Percentiles rank a stretch among this genome's conserved stretches.
Evolutionary conservation across 192 early-diverging fungal species (phyloP).

Genomic region (Backusella circina): DNA sequence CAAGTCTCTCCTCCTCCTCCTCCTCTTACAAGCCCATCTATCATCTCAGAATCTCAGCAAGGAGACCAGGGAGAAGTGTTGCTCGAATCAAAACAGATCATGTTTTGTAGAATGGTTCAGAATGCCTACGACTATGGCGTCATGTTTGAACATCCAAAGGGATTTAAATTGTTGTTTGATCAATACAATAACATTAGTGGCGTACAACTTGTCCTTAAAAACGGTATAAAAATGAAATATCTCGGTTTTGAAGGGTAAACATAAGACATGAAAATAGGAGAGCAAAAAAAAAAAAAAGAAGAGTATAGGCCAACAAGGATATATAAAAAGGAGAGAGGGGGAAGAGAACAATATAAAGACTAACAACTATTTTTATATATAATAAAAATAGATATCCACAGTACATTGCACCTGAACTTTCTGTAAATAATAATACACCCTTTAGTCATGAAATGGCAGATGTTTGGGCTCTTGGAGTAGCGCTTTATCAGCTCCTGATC

Average conservation of each 20-base stretch:
- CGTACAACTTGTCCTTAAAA: background rate
- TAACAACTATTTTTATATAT: background rate
- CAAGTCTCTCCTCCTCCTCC: background rate
- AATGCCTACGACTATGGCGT: background rate
- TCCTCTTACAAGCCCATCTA: background rate
- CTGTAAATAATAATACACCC: background rate
- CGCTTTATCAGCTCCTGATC: background rate
- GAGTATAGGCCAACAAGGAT: background rate
- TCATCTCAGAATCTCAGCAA: background rate
- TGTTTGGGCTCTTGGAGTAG: background rate
- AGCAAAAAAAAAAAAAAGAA: background rate
- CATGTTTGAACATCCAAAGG: background rate
- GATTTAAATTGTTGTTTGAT: background rate
- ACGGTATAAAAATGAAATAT: background rate
- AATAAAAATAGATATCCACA: background rate
- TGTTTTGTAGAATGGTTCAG: background rate
- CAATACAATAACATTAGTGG: background rate
- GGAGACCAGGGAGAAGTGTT: background rate
- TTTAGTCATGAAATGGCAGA: background rate
- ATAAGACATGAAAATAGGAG: background rate
- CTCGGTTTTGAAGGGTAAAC: conserved; percentile 7
- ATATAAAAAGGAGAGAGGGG: background rate
- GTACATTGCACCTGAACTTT: background rate
- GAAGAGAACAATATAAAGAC: background rate
- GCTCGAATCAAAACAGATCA: background rate